Percentiles rank a stretch among this genome's conserved stretches.
Conservation (phyloP, 2,329 filamentous ascomycete species). For the Blastomyces parvus region DNA sequence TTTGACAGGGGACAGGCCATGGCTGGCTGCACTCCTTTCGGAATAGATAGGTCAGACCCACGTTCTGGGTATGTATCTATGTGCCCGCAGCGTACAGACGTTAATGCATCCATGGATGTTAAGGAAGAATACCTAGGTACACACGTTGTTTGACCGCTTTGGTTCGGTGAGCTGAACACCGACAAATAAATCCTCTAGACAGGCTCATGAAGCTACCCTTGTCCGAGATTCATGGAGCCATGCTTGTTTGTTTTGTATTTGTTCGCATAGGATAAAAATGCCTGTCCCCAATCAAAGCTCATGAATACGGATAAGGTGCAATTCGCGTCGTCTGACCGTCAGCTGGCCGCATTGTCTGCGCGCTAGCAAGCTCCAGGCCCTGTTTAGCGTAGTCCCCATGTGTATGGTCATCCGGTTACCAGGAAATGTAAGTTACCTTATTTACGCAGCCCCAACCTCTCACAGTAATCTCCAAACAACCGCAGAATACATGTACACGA, state of each 20-base stretch:
- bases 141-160: not conserved
- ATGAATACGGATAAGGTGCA: not conserved
- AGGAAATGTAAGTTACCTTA: too few species aligned
- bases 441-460: not conserved
- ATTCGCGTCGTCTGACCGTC: not conserved
- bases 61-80: not conserved
- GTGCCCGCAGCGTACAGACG: not conserved
- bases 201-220: not conserved
- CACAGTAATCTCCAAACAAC: not conserved
- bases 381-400: not conserved
- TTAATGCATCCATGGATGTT: not conserved
- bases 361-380: not conserved
- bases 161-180: not conserved
- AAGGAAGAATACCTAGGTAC: not conserved
- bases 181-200: not conserved
- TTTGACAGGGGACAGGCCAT: not conserved
- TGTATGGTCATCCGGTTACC: not conserved
- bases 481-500: not conserved
- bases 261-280: not conserved
- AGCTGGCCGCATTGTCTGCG: not conserved
- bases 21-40: slow-evolving; percentile 1
- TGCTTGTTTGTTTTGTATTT: not conserved
- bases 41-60: not conserved
- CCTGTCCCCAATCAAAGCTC: not conserved
- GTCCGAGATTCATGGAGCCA: not conserved